Base-by-base conservation (phyloP, 2,329 filamentous ascomycete genomes). In the Pestalotiopsis fici region DNA sequence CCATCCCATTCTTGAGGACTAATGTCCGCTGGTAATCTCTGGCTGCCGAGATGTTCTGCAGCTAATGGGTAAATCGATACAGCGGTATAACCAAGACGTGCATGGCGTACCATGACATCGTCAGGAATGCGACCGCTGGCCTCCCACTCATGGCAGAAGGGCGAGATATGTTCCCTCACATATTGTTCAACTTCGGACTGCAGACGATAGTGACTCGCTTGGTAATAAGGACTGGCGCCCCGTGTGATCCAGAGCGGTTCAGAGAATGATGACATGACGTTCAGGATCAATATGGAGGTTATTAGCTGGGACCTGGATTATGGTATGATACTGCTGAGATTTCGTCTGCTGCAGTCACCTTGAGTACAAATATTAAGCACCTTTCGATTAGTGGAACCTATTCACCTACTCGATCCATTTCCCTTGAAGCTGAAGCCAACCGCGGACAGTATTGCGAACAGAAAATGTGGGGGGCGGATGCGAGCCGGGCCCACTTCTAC, bases 1-100 rank as follows among this genome's bases (percentile, higher is more conserved):
- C 73, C 78, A 60, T 80, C 77, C 79, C 79, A 80, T 47, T 80
- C 76, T 0, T 67, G 62, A 0, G 77, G 67, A 2, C 70, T 59
- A 21, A 80, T 71, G 18, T 65, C 67, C 25, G 60, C 60, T 11
- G 43, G 43, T 21, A 50, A 50, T 5, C n/a, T 50, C 43, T 50
- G 43, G 9, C 9, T 21, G 9, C 43, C 43, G 43, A 50, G 43
- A 50, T 50, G n/a, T 3, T 50, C 43, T 18, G 43, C n/a, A 50
- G 43, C 43, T 2, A 50, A 18, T 18, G 43, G 43, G 43, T 50
- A 50, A 18, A 50, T 50, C 4, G 43, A 50, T 13, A 9, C 43
- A 50, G 43, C 43, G 18, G 43, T 50, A 9, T 50, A 50, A 18
- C 43, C 43, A 2, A 50, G 43, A 50, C n/a, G 43, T 21, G 43